Conservation (phyloP, 2,329 filamentous ascomycete genomes). For the Ceratocystis lukuohia region DNA sequence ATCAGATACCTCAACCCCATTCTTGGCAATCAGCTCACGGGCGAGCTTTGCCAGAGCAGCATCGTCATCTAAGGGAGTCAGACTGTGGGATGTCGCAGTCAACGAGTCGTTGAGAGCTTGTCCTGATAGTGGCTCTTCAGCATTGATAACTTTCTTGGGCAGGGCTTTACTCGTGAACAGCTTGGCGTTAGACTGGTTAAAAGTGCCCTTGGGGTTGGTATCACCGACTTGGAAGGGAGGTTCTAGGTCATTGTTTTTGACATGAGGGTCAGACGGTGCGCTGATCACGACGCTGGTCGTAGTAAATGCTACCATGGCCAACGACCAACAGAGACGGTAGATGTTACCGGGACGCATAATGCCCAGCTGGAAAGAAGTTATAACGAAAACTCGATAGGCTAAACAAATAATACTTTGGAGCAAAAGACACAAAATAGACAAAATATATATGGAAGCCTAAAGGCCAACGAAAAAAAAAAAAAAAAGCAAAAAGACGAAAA, state of each 20-base stretch:
- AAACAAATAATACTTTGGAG: background rate
- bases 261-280: background rate
- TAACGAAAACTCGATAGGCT: background rate
- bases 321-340: background rate
- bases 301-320: background rate
- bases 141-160: background rate
- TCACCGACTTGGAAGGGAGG: too few species aligned
- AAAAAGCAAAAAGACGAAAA: background rate
- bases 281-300: background rate
- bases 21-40: background rate
- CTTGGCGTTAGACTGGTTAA: background rate
- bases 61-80: background rate
- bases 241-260: background rate
- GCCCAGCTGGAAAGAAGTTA: background rate
- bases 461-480: background rate
- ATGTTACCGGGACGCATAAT: background rate
- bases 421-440: background rate
- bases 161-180: background rate
- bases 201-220: too few species aligned
- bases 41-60: background rate
- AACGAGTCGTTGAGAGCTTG: background rate
- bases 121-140: background rate
- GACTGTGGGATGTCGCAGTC: background rate
- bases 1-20: background rate
- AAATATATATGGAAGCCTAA: background rate